phyloP scores from a whole-genome alignment of 1,284 basidiomycete genomes.

The Trichosporon sp. region DNA sequence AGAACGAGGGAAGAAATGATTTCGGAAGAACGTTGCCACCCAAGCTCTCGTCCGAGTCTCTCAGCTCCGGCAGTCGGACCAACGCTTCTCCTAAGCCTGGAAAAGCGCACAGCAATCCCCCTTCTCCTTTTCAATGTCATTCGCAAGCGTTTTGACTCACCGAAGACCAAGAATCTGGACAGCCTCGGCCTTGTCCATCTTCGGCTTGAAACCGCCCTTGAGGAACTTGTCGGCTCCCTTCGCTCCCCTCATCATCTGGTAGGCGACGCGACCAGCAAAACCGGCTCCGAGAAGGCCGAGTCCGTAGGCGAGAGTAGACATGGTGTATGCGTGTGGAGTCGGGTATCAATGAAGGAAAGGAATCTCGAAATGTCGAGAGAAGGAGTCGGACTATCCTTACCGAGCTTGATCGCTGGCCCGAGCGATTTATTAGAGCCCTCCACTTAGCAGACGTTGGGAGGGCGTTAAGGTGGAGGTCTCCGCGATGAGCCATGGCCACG shows the following conservation, averaged over 20 bases:
- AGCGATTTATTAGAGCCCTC: background rate
- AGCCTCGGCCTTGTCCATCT: conserved; percentile 96
- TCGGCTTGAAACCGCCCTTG: conserved; percentile 90
- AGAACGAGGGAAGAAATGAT: too few relatives aligned
- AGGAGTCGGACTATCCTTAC: conserved; percentile 1
- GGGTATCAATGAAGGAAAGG: conserved; percentile 8
- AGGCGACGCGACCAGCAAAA: conserved; percentile 70
- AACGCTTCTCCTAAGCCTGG: too few relatives aligned
- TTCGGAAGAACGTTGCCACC: too few relatives aligned
- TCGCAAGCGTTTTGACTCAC: conserved; percentile 60
- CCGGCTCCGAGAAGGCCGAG: conserved; percentile 78
- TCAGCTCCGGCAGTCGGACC: too few relatives aligned
- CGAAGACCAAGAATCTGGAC: conserved; percentile 88
- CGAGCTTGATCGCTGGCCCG: background rate
- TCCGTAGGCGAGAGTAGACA: conserved; percentile 74
- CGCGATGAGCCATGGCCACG: background rate
- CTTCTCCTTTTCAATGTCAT: too few relatives aligned
- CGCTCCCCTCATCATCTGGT: conserved; percentile 58
- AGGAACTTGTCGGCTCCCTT: conserved; percentile 77
- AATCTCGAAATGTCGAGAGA: background rate
- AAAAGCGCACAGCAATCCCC: too few relatives aligned
- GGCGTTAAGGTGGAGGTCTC: background rate
- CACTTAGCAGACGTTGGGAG: background rate
- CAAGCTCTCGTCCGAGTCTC: too few relatives aligned
- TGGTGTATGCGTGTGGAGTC: conserved; percentile 30